Evolutionary conservation across 169 alveolate species (phyloP), one percentile per base, ranked within the genome.

Genomic region (Cryptosporidium parvum): DNA sequence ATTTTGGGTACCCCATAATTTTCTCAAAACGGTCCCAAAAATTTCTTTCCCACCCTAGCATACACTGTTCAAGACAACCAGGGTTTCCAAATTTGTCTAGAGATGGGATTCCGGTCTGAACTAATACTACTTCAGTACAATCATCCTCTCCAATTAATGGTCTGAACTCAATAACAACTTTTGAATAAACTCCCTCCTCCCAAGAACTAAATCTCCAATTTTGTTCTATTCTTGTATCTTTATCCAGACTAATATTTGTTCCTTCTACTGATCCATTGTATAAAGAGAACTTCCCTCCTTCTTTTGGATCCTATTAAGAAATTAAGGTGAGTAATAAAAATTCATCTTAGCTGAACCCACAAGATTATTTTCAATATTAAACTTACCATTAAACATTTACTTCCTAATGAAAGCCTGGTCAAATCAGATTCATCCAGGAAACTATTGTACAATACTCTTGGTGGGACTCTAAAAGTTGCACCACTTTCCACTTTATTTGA

Each of bases 1-100:
- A 65, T 23, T 51, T 80, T 48, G 89, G 89, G 69, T 31, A 80
- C 31, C 89, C 89, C 75, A 80, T 59, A 12, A 80, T 37, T 33
- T 80, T 80, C n/a, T 80, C 89, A 39, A 80, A 80, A 29, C 89
- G 89, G 26, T 80, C 89, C 89, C 89, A 80, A 31, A 80, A 80
- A 44, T 80, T 80, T 33, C 75, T 48, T 21, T 80, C 89, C 89
- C 89, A 80, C 1, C 89, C 89, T 31, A 65, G 0, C 16, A 65
- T 31, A 33, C 89, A 80, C 35, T 80, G 89, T 33, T 80, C 80
- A n/a, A 67, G 48, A 65, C 89, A 80, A 1, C 89, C 89, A 31
- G 89, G 89, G 39, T 80, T 80, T 26, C 89, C 89, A 48, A 61
- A 80, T 42, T 62, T 80, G 31, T 80, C 89, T 48, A 80, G 51